These are phyloP conservation scores for Diaporthe vaccinii DNA, from an alignment of 2,329 filamentous ascomycete species.

Conservation along the genomic window DNA sequence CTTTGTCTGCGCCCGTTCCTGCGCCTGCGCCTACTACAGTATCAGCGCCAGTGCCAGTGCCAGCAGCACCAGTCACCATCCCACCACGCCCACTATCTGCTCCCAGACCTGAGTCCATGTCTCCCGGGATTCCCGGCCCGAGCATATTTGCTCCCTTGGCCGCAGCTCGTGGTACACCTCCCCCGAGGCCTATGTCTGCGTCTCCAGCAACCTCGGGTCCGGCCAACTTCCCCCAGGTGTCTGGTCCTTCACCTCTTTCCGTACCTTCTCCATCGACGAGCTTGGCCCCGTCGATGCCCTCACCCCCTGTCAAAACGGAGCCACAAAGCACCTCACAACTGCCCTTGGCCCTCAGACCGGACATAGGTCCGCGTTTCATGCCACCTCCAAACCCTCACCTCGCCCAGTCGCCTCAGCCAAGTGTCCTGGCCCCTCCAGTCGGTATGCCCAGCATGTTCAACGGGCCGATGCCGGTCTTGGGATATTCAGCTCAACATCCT, in stretches of 20 bases:
- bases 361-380: slow-evolving; percentile 40
- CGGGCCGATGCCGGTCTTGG: slow-evolving; percentile 46
- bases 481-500: slow-evolving; percentile 41
- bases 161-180: slow-evolving; percentile 40
- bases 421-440: slow-evolving; percentile 47
- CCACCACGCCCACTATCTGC: slow-evolving; percentile 41
- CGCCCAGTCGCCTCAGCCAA: slow-evolving; percentile 33
- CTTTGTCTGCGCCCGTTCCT: slow-evolving; percentile 44
- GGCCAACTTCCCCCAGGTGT: neutral
- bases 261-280: slow-evolving; percentile 22
- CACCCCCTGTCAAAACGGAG: slow-evolving; percentile 37
- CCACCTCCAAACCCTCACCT: slow-evolving; percentile 41
- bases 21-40: slow-evolving; percentile 35
- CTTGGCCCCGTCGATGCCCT: slow-evolving; percentile 5
- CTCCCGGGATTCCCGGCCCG: neutral
- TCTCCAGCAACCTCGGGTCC: slow-evolving; percentile 27
- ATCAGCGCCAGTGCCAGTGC: slow-evolving; percentile 41
- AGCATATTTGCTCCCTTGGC: slow-evolving; percentile 41
- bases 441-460: slow-evolving; percentile 44
- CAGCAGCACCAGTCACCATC: slow-evolving; percentile 43
- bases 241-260: slow-evolving; percentile 19
- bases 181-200: slow-evolving; percentile 15
- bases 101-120: slow-evolving; percentile 5
- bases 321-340: slow-evolving; percentile 33
- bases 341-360: slow-evolving; percentile 38